These are phyloP conservation scores for Ganoderma multipileum DNA, from an alignment of 1,284 basidiomycete genomes.

Conservation along the genomic window DNA sequence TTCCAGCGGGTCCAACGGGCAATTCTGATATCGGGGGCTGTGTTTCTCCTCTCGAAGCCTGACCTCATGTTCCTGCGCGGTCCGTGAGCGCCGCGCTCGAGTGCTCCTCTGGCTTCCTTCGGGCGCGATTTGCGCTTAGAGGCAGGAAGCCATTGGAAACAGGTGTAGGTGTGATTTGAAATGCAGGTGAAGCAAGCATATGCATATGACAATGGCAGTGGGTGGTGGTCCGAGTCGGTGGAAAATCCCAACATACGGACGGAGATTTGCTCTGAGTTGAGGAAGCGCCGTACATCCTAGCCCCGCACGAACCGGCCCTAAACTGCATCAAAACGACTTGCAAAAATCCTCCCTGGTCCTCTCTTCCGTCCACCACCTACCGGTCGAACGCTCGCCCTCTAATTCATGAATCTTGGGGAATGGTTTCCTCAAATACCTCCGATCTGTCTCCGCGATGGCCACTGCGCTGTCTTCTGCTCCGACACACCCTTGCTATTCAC, in stretches of 20 bases:
- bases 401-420: neutral
- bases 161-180: neutral
- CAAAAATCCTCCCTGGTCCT: neutral
- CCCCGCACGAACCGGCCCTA: neutral
- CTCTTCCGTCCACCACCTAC: neutral
- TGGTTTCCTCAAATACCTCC: neutral
- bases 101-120: no score
- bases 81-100: constrained; percentile 5
- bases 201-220: neutral
- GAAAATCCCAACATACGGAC: neutral
- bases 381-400: neutral
- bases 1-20: neutral
- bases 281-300: neutral
- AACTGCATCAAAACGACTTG: neutral
- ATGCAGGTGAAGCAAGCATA: neutral
- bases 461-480: neutral
- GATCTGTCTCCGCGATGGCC: neutral
- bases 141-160: neutral
- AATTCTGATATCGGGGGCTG: constrained; percentile 3
- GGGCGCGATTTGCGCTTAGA: neutral
- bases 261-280: no score
- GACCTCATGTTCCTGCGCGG: constrained; percentile 1
- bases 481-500: constrained; percentile 26
- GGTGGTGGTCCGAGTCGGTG: neutral
- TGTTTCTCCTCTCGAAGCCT: constrained; percentile 10